Conservation (phyloP, 257 asterid genomes). For the Striga asiatica region DNA sequence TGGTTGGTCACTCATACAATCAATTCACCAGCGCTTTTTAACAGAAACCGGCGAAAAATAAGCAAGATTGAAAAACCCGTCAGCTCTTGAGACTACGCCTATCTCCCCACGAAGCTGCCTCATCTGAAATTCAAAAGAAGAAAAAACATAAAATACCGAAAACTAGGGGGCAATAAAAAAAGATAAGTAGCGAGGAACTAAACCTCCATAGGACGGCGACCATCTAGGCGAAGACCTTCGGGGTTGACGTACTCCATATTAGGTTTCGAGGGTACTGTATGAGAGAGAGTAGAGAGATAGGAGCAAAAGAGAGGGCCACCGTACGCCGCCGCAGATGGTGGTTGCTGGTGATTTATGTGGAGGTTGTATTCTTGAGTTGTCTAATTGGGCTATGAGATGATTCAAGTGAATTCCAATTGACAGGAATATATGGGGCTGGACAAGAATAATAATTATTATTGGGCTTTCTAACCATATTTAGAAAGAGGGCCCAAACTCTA, state of each 20-base stretch:
- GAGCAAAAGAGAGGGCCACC: slow-evolving; percentile 13
- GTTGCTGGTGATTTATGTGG: slow-evolving; percentile 19
- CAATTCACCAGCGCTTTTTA: neutral
- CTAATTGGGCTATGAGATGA: neutral
- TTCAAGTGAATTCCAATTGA: neutral
- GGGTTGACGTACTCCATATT: slow-evolving; percentile 90
- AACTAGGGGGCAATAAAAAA: neutral
- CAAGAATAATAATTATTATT: neutral
- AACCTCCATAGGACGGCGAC: slow-evolving; percentile 97
- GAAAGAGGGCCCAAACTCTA: no score
- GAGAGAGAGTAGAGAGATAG: neutral
- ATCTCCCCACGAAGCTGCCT: slow-evolving; percentile 88
- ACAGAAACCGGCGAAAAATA: neutral
- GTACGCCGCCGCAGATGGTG: slow-evolving; percentile 23
- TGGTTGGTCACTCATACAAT: no score
- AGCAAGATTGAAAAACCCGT: slow-evolving; percentile 39
- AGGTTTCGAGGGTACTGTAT: neutral
- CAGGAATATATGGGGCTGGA: neutral
- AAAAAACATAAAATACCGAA: neutral
- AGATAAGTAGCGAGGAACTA: neutral
- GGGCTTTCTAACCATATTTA: neutral
- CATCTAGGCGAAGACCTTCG: slow-evolving; percentile 92
- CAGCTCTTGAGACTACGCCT: slow-evolving; percentile 84
- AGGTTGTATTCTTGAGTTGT: no score
- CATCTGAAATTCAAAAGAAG: slow-evolving; percentile 39